Base-by-base conservation (phyloP, 129 eudicot genomes). In the Rutidosis leptorrhynchoides region DNA sequence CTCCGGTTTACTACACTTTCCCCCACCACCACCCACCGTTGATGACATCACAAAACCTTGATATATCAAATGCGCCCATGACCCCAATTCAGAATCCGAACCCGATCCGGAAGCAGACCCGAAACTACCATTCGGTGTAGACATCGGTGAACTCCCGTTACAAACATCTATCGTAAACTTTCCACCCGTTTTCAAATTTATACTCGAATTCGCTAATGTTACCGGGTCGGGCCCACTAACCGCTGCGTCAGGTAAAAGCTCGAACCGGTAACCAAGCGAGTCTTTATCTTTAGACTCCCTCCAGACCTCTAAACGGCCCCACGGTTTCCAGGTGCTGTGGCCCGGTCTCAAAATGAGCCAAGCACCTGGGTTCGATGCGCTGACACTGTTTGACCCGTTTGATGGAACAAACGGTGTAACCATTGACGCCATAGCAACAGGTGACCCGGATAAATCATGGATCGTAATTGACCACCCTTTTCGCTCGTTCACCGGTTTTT, bases 261-360 rank as follows among this genome's bases (percentile, higher is more conserved):
- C 95, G 62, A 91, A 87, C 5, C 85, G 84, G 73, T 81, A 85
- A 24, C 95, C 90, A 15, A 91, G 69, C n/a, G n/a, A n/a, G n/a
- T n/a, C n/a, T n/a, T 79, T 78, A 5, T 74, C 62, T 45, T 42
- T 65, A 28, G 62, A 33, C 17, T 90, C 92, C 3, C 85, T 35
- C 98, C 98, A 91, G 0, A 96, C 96, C 69, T 91, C 96, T 0
- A 91, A 78, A 5, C 95, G 88, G 62, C 95, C 96, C 98, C 98
- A 91, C 0, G 98, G 98, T 75, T 78, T 87, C 98, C 98, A 91
- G 24, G 98, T 91, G 59, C 70, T 69, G 2, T 85, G 83, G 27
- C 87, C 90, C 7, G 98, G 98, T 1, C 96, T 83, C 23, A 91
- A 90, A 46, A 91, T 91, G 24, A 91, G 89, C 98, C 98, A 91